Evolutionary conservation across 495 filamentous ascomycete genomes (phyloP), one percentile per base, ranked within the genome.

Genomic region (Alectoria sarmentosa): DNA sequence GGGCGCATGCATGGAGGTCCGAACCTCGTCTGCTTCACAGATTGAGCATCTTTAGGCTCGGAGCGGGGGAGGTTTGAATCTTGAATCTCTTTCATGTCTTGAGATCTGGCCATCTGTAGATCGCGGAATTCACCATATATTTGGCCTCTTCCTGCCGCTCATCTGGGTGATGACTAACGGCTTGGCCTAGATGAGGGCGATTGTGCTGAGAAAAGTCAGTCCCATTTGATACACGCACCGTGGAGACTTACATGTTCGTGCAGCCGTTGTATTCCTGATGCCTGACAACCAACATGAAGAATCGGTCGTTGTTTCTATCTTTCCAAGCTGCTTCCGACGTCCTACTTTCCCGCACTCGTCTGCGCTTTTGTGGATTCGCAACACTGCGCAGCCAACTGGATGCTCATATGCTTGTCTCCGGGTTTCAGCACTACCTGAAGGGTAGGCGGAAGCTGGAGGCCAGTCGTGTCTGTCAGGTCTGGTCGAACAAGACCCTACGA

Each of bases 1-100:
- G 39, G 48, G 34, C 39, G 30, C 28, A 44, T 37, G 13, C 38
- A 52, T 23, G 58, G 13, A 17, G 17, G 54, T 10, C 13, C 21
- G 36, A 46, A 19, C 48, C 41, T 58, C n/a, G 49, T 63, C n/a
- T 63, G 38, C 1, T 48, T 58, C 23, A 58, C 49, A 10, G 21
- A 32, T 14, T 32, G 28, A 4, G 23, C 39, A 23, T 56, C 28
- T 48, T 41, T 46, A 23, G 19, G 23, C n/a, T 55, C 55, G 9
- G 23, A 36, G 28, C 13, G 21, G 15, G 62, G 39, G 1, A 37
- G 26, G 19, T 56, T 6, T n/a, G n/a, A n/a, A n/a, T n/a, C n/a
- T 17, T 39, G 28, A 11, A 66, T 23, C 2, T 10, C 21, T 1
- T 11, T 28, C 9, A 48, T 36, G 9, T 26, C 4, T 41, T 38